A percentile compares a stretch with the other conserved stretches of the same genome.
Conservation (phyloP, 371 early-diverging fungal genomes). For the Mortierella sp. region DNA sequence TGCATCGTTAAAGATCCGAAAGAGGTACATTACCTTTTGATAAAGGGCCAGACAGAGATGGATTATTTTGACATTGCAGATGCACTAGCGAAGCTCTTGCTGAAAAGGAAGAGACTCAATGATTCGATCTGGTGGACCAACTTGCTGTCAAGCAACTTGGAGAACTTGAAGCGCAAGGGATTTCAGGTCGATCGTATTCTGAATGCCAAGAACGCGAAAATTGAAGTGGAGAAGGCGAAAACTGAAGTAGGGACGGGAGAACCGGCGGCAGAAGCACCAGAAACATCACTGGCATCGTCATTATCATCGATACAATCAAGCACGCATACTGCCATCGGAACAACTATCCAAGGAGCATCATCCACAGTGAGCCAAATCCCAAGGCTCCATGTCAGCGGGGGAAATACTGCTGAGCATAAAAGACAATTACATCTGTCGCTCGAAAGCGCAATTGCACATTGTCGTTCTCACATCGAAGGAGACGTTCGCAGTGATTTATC, state of each 20-base stretch:
- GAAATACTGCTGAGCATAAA: slow-evolving; percentile 60
- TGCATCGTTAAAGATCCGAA: slow-evolving; percentile 65
- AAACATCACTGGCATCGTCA: no score
- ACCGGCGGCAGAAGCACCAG: slow-evolving; percentile 31
- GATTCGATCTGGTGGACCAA: slow-evolving; percentile 54
- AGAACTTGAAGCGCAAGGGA: slow-evolving; percentile 60
- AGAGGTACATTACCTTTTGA: slow-evolving; percentile 60
- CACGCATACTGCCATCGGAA: slow-evolving; percentile 33
- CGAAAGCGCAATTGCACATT: slow-evolving; percentile 62
- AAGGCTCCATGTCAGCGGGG: slow-evolving; percentile 47
- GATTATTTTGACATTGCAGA: slow-evolving; percentile 88
- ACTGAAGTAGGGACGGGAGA: slow-evolving; percentile 45
- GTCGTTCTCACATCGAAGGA: slow-evolving; percentile 60
- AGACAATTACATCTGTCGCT: slow-evolving; percentile 61
- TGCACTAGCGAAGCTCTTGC: slow-evolving; percentile 56
- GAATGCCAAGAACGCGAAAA: slow-evolving; percentile 62
- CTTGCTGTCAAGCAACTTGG: slow-evolving; percentile 37
- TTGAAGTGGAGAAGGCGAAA: slow-evolving; percentile 47
- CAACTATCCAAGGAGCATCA: neutral
- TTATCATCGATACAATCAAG: no score
- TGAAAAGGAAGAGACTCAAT: slow-evolving; percentile 42
- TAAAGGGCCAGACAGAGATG: slow-evolving; percentile 69
- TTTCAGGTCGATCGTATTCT: slow-evolving; percentile 92
- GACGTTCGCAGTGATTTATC: slow-evolving; percentile 44
- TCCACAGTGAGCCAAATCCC: neutral